Percentiles rank a stretch among this genome's conserved stretches.
Evolutionary conservation across 495 filamentous ascomycete genomes (phyloP).

Genomic region (Tuber indicum): DNA sequence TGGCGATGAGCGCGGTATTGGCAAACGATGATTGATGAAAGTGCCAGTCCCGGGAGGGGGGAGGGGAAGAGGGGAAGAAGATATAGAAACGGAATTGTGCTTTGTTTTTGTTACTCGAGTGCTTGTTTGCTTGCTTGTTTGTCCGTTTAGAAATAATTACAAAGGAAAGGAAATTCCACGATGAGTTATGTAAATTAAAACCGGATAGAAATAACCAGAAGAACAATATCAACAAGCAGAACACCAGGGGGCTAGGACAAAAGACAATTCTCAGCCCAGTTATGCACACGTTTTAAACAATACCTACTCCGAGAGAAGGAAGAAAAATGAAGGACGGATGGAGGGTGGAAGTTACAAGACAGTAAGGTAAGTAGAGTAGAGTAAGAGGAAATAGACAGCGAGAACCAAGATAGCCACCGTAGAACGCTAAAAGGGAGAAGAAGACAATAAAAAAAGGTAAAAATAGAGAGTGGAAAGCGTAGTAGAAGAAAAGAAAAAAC

Average conservation of each 20-base stretch:
- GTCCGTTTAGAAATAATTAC: not conserved
- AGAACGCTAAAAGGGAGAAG: slow-evolving; percentile 17
- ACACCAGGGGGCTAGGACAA: not conserved
- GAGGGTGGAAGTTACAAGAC: not conserved
- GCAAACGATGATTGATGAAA: not conserved
- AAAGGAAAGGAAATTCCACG: not conserved
- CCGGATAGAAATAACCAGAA: not conserved
- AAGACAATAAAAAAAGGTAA: slow-evolving; percentile 19
- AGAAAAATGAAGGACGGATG: not conserved
- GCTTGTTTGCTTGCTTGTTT: not conserved
- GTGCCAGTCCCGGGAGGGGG: not conserved
- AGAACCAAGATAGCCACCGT: not conserved
- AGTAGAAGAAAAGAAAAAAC: slow-evolving; percentile 16
- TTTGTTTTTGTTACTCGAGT: not conserved
- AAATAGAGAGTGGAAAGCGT: slow-evolving; percentile 3
- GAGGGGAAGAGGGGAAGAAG: not conserved
- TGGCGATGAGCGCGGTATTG: not conserved
- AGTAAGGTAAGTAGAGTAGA: not conserved
- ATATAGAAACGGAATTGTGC: not conserved
- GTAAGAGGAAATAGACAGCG: not conserved
- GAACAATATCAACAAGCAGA: not conserved
- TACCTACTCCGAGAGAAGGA: not conserved
- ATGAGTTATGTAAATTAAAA: not conserved
- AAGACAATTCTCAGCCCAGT: not conserved
- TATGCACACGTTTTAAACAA: not conserved